These are phyloP conservation scores for Achlya hypogyna DNA, from an alignment of 352 stramenopile species.

Conservation along the genomic window DNA sequence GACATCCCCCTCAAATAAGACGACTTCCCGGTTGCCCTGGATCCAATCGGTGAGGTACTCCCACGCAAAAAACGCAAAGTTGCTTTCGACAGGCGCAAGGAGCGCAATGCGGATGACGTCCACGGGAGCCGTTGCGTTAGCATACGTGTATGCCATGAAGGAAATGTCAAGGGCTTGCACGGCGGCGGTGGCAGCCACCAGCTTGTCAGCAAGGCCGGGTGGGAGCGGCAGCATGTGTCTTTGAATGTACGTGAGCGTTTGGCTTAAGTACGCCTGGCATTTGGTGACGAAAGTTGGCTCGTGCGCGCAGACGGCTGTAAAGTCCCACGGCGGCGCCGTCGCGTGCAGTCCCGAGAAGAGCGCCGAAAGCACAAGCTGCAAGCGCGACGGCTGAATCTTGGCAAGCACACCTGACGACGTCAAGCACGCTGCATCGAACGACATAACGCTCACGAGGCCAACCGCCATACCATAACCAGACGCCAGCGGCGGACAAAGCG, in stretches of 20 bases:
- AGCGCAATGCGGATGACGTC: neutral
- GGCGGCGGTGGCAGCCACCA: neutral
- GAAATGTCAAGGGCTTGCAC: neutral
- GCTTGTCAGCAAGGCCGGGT: neutral
- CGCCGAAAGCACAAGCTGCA: neutral
- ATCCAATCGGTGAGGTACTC: neutral
- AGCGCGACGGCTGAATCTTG: neutral
- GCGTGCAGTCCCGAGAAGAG: neutral
- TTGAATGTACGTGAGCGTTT: neutral
- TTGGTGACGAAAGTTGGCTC: neutral
- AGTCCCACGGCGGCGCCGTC: neutral
- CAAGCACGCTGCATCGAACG: neutral
- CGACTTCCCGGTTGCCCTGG: neutral
- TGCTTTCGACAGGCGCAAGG: neutral
- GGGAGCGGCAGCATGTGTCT: neutral
- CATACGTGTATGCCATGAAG: neutral
- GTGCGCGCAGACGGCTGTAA: neutral
- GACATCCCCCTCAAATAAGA: conserved; percentile 8
- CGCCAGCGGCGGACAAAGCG: neutral
- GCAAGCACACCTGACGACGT: neutral
- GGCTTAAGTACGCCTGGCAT: neutral
- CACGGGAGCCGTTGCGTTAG: neutral
- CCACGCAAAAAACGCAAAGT: conserved; percentile 8
- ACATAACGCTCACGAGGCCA: neutral
- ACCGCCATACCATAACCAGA: neutral